phyloP scores from a whole-genome alignment of 805 yeast species.

The Wickerhamiella allomyrinae region DNA sequence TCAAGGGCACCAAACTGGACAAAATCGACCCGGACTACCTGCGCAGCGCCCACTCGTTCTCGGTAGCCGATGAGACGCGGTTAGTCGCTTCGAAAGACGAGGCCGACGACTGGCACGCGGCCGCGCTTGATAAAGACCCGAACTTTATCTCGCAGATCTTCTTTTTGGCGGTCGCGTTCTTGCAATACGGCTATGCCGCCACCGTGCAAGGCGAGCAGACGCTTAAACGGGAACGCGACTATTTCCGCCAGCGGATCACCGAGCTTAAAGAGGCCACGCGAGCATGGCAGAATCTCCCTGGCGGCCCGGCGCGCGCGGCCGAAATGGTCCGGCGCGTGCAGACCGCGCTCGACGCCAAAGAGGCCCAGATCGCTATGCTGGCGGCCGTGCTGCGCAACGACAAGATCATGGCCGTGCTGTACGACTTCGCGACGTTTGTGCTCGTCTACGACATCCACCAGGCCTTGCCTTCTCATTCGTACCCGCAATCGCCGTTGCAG shows the following conservation, averaged over 20 bases:
- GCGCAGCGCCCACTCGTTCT: conserved; percentile 38
- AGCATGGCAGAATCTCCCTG: not conserved
- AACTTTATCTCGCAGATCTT: conserved; percentile 91
- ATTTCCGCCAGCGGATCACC: conserved; percentile 18
- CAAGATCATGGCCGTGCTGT: conserved; percentile 46
- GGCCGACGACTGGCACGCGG: conserved; percentile 29
- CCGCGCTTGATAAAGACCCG: conserved; percentile 34
- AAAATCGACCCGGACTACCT: conserved; percentile 66
- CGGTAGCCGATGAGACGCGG: conserved; percentile 69
- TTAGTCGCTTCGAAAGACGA: conserved; percentile 62
- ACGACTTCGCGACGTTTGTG: conserved; percentile 67
- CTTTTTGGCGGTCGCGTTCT: conserved; percentile 58
- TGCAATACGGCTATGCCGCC: conserved; percentile 87
- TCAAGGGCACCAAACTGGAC: conserved; percentile 45
- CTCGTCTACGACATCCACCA: conserved; percentile 50
- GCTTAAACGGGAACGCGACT: conserved; percentile 33
- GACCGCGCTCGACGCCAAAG: not conserved
- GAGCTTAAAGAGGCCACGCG: not conserved
- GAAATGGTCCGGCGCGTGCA: not conserved
- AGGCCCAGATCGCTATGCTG: conserved; percentile 31
- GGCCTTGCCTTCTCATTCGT: conserved; percentile 56
- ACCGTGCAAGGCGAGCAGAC: conserved; percentile 43
- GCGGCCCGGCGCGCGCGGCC: not conserved
- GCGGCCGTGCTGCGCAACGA: conserved; percentile 48
- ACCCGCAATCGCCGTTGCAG: conserved; percentile 37